Percentiles rank a stretch among this genome's conserved stretches.
Evolutionary conservation across 2,329 filamentous ascomycete species (phyloP).

Genomic region (Sarocladium oryzae): DNA sequence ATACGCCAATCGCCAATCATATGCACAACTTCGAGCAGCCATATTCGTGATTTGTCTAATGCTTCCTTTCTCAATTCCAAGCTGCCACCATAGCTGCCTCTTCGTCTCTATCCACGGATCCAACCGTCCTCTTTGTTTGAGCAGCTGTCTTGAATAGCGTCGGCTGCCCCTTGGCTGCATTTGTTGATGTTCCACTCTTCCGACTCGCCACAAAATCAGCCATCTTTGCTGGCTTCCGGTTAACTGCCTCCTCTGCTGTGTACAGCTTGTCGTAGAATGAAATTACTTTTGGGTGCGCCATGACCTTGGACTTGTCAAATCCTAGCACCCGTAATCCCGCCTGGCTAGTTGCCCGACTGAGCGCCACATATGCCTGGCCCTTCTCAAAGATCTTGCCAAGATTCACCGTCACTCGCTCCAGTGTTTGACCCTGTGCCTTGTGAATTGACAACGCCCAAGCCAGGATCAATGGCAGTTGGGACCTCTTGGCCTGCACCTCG

Average conservation of each 20-base stretch:
- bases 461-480: constrained; percentile 79
- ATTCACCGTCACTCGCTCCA: constrained; percentile 92
- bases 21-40: neutral
- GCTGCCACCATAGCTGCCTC: neutral
- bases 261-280: constrained; percentile 80
- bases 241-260: constrained; percentile 53
- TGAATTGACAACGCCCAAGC: constrained; percentile 97
- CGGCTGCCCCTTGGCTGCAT: neutral
- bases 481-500: constrained; percentile 82
- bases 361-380: constrained; percentile 92
- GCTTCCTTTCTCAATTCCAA: neutral
- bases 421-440: constrained; percentile 92
- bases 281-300: constrained; percentile 84
- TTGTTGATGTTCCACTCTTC: constrained; percentile 20
- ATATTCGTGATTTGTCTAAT: neutral
- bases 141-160: constrained; percentile 10
- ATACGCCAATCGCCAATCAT: neutral
- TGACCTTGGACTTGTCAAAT: constrained; percentile 86
- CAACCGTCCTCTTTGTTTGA: neutral
- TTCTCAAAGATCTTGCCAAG: constrained; percentile 91
- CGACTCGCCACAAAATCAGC: constrained; percentile 32
- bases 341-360: constrained; percentile 87
- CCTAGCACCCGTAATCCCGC: constrained; percentile 79
- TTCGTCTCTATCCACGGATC: neutral
- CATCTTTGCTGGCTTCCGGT: constrained; percentile 26